Conservation (phyloP, 768 basidiomycete species). For the Dioszegia aurantiaca region DNA sequence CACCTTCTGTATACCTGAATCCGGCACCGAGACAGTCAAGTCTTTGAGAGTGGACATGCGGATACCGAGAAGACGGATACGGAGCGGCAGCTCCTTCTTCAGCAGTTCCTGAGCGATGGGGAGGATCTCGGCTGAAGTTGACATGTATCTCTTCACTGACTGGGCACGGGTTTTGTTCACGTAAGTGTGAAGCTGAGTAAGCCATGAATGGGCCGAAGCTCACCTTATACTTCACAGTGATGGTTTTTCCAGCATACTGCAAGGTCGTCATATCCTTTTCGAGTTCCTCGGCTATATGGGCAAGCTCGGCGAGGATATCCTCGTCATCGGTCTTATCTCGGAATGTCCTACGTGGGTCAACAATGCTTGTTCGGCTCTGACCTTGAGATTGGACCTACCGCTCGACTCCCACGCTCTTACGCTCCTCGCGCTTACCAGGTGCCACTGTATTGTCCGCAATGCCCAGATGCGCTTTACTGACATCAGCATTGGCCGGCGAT, state of each 20-base stretch:
- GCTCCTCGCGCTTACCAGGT: constrained; percentile 71
- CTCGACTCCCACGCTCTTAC: constrained; percentile 91
- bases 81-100: constrained; percentile 72
- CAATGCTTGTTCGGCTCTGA: too few species aligned
- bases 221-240: constrained; percentile 85
- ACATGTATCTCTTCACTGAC: constrained; percentile 73
- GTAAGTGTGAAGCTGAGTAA: constrained; percentile 66
- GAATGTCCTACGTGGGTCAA: constrained; percentile 63
- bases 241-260: constrained; percentile 81
- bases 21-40: constrained; percentile 58
- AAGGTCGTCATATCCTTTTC: constrained; percentile 72
- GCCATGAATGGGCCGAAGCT: constrained; percentile 14
- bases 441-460: constrained; percentile 78
- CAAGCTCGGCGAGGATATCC: constrained; percentile 70
- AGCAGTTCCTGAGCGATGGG: constrained; percentile 77
- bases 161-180: constrained; percentile 71
- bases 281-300: constrained; percentile 76
- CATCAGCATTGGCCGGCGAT: background rate
- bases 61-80: constrained; percentile 79
- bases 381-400: constrained; percentile 61
- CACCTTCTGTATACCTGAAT: constrained; percentile 71
- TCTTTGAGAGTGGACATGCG: constrained; percentile 87
- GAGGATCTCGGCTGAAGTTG: constrained; percentile 72
- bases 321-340: constrained; percentile 63
- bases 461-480: constrained; percentile 68